A percentile compares a stretch with the other conserved stretches of the same genome.
phyloP scores from a whole-genome alignment of 202 grass and related monocot species.

The Dendrocalamus latiflorus region DNA sequence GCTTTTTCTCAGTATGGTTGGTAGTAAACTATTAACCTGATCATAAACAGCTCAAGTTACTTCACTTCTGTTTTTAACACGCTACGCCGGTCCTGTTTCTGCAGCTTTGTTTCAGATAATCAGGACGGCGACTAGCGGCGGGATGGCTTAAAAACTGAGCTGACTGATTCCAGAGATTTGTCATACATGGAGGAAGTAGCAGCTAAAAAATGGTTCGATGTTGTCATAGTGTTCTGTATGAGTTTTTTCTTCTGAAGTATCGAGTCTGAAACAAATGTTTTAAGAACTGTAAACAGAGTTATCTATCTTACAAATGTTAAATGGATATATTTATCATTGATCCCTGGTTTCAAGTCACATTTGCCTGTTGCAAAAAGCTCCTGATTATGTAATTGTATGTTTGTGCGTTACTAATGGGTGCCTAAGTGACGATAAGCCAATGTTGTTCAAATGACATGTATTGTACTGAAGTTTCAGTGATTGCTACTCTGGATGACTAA shows the following conservation, averaged over 20 bases:
- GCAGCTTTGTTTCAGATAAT: slow-evolving; percentile 80
- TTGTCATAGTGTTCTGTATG: slow-evolving; percentile 12
- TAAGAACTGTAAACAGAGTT: slow-evolving; percentile 25
- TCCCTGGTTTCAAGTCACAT: no score
- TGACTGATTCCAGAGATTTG: not conserved
- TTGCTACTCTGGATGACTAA: not conserved
- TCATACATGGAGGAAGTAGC: slow-evolving; percentile 22
- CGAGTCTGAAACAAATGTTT: not conserved
- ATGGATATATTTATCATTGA: no score
- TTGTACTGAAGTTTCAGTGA: not conserved
- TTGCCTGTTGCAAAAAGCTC: no score
- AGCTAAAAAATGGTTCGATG: slow-evolving; percentile 11
- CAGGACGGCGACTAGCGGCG: slow-evolving; percentile 54
- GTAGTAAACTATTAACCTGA: no score
- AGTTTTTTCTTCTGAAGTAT: not conserved
- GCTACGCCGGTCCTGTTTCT: not conserved
- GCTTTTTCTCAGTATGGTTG: no score
- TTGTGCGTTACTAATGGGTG: no score
- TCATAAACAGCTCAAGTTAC: not conserved
- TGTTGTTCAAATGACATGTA: not conserved
- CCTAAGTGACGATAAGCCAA: no score
- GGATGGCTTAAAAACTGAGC: slow-evolving; percentile 31
- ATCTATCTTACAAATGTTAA: no score
- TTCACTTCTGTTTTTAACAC: not conserved
- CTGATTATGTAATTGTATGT: no score